These are phyloP conservation scores for Moniliella sp. DNA, from an alignment of 1,284 basidiomycete species.

Conservation along the genomic window DNA sequence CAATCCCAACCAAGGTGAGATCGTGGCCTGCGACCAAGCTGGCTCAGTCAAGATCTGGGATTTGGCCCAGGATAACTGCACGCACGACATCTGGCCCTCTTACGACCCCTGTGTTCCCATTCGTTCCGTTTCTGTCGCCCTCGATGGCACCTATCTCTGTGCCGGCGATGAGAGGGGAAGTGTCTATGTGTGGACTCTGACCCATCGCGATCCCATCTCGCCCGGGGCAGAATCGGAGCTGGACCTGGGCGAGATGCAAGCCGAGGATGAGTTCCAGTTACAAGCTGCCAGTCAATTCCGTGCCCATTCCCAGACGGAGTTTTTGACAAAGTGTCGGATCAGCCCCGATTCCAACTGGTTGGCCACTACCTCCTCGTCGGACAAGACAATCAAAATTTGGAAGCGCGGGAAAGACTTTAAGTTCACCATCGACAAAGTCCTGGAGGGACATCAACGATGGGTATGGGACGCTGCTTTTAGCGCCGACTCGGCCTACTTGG, in stretches of 20 bases:
- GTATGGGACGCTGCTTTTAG: constrained; percentile 99
- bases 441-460: constrained; percentile 84
- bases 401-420: constrained; percentile 95
- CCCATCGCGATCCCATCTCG: too few species aligned
- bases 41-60: constrained; percentile 99
- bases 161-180: too few species aligned
- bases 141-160: too few species aligned
- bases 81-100: constrained; percentile 91
- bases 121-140: too few species aligned
- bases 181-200: too few species aligned
- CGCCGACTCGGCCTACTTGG: constrained; percentile 88
- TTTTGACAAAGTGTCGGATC: constrained; percentile 62
- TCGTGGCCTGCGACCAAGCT: constrained; percentile 90
- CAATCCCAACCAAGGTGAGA: constrained; percentile 96
- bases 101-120: too few species aligned
- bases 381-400: constrained; percentile 96
- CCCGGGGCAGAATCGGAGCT: too few species aligned
- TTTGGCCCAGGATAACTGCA: constrained; percentile 82
- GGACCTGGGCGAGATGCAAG: too few species aligned
- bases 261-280: too few species aligned
- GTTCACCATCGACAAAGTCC: constrained; percentile 69
- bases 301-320: too few species aligned
- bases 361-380: constrained; percentile 92
- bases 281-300: too few species aligned
- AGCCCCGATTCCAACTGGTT: constrained; percentile 81